Base-by-base conservation (phyloP, 2,329 filamentous ascomycete genomes). In the Hypoxylon sp. region DNA sequence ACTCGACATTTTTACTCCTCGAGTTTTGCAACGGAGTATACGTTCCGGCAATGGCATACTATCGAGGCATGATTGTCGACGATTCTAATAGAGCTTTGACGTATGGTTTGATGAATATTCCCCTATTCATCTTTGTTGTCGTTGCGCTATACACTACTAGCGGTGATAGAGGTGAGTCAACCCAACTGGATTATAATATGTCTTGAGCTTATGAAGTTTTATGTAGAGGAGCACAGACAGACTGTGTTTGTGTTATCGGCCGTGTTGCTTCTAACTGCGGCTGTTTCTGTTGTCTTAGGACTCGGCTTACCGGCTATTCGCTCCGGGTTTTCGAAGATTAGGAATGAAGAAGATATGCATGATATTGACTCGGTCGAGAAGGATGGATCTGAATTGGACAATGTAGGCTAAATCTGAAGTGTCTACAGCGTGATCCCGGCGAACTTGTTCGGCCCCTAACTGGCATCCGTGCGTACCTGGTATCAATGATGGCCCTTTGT, bases 41-140 rank as follows among this genome's bases (percentile, higher is more conserved):
- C 36, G 72, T 78, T 14, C 77, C 77, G 4, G 76, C 74, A 52
- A 77, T 78, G 34, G 76, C 76, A 13, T 78, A 72, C 21, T 70
- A 76, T 57, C 75, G 78, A 3, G 74, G 77, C 19, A 61, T 72
- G 19, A 60, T 79, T 7, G 75, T 79, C 5, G 60, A 71, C 28
- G 75, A 78, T 28, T 72, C 69, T 17, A 70, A 73, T 17, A 70
- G 77, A 28, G 73, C 77, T 9, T 70, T 74, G 13, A 52, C 77
- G 5, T 79, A 79, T 49, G 76, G 77, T 2, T 43, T 79, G 55
- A 79, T 79, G 71, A 74, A 76, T 46, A 80, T 90, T 13, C 87
- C 88, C 10, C 76, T 90, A 67, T 90, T 89, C 72, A 67, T 85
- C 14, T 87, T 88, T 71, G 85, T 89, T 1, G 82, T 87, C 9